phyloP scores from a whole-genome alignment of 371 early-diverging fungal genomes.

The Actinomortierella ambigua region DNA sequence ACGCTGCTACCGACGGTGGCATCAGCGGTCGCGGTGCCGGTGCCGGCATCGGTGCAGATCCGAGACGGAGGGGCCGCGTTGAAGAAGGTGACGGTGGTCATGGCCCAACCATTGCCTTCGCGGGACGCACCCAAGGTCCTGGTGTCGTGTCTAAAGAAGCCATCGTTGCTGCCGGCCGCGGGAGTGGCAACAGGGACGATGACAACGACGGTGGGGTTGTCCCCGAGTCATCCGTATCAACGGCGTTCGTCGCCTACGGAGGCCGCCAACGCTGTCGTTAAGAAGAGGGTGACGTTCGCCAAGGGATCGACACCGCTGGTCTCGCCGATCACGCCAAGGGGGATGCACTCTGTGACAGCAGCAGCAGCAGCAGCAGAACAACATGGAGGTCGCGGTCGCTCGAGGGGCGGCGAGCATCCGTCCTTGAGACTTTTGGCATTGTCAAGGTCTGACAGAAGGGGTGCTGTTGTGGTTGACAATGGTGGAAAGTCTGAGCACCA shows the following conservation, averaged over 20 bases:
- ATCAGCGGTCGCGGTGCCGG: neutral
- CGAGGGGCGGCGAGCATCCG: too few species aligned
- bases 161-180: neutral
- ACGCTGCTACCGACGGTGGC: conserved; percentile 13
- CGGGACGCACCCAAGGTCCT: conserved; percentile 7
- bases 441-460: too few species aligned
- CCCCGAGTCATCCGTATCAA: too few species aligned
- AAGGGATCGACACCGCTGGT: conserved; percentile 29
- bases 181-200: neutral
- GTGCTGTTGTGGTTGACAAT: neutral
- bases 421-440: too few species aligned
- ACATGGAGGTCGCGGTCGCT: too few species aligned
- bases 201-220: neutral
- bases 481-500: neutral
- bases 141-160: conserved; percentile 23
- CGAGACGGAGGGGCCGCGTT: too few species aligned
- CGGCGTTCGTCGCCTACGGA: too few species aligned
- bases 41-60: neutral
- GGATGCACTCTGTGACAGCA: too few species aligned
- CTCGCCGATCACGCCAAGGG: conserved; percentile 20
- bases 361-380: too few species aligned
- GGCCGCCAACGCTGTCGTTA: neutral
- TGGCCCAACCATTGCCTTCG: neutral
- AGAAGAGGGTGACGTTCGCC: conserved; percentile 33
- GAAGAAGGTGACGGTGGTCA: too few species aligned